Base-by-base conservation (phyloP, 129 eudicot genomes). In the Flaveria robusta region DNA sequence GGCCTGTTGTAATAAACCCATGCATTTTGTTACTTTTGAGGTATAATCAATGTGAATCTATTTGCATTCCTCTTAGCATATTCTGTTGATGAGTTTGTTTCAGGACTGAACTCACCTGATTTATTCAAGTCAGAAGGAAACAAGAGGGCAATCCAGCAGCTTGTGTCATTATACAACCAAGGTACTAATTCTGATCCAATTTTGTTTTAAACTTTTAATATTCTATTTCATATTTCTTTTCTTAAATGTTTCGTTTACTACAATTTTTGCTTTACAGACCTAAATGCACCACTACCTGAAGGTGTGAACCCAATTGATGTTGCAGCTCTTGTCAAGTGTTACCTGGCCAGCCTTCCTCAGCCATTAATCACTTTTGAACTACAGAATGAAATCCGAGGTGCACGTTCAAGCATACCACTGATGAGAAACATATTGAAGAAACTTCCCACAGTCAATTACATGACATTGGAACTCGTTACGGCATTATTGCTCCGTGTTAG, bases 281-380 rank as follows among this genome's bases (percentile, higher is more conserved):
- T 92, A 64, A 88, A 91, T 81, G 96, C 96, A 20, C 68, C 88
- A 23, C 79, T 88, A 62, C 98, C 93, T 0, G 98, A 91, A 78
- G 83, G 82, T 29, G 79, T 81, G 54, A 86, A 74, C 80, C 82
- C 98, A 20, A 66, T 87, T 19, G 88, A 91, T 73, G 88, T 89
- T 72, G 97, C 98, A 39, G 90, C 91, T 69, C 87, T 94, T 31
- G 78, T 84, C 60, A 94, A 94, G 86, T 91, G 97, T 71, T 94
- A 94, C 82, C 81, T 94, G 79, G 97, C 97, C 59, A 91, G 97
- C 85, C 92, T 94, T 69, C 97, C 98, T 56, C 89, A 91, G 83
- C 98, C 98, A 20, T 73, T 94, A 60, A 85, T 86, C 75, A 91
- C 87, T 63, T 86, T 81, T 69, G 93, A 86, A 51, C 90, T 88